A percentile compares a stretch with the other conserved stretches of the same genome.
Evolutionary conservation across 306 rosid genomes (phyloP).

Genomic region (Ormosia emarginata): DNA sequence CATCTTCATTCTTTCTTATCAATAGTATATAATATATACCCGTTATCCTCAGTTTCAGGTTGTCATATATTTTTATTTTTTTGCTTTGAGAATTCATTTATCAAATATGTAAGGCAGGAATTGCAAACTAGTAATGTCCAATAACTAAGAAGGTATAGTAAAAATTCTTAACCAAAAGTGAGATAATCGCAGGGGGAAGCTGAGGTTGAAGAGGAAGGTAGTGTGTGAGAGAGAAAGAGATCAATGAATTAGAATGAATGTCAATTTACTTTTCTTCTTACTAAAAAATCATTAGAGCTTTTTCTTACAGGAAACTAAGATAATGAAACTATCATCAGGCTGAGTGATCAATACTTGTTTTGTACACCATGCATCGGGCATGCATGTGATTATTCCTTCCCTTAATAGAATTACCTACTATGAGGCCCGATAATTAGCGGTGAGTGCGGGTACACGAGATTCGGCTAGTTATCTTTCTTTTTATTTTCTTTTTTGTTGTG

Average conservation of each 20-base stretch:
- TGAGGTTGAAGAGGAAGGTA: constrained; percentile 36
- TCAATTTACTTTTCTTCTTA: too few species aligned
- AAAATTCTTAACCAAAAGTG: not conserved
- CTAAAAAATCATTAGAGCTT: too few species aligned
- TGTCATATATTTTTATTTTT: not conserved
- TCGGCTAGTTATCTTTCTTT: not conserved
- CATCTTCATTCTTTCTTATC: not conserved
- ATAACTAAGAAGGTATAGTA: not conserved
- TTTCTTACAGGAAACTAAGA: too few species aligned
- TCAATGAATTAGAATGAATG: too few species aligned
- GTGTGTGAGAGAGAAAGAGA: too few species aligned
- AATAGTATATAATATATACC: not conserved
- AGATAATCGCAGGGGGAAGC: constrained; percentile 21
- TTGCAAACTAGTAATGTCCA: not conserved
- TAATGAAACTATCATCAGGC: too few species aligned
- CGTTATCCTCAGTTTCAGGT: not conserved
- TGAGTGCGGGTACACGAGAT: not conserved
- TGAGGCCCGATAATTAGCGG: not conserved
- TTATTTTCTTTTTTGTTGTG: too few species aligned
- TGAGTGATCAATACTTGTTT: too few species aligned
- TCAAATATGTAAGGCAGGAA: constrained; percentile 5
- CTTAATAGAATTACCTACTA: not conserved
- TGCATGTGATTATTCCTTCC: too few species aligned
- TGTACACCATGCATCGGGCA: too few species aligned
- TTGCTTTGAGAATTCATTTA: constrained; percentile 6